Percentiles rank a stretch among this genome's conserved stretches.
These are phyloP conservation scores for Myrmaecium sp. DNA, from an alignment of 2,329 filamentous ascomycete genomes.

Conservation along the genomic window DNA sequence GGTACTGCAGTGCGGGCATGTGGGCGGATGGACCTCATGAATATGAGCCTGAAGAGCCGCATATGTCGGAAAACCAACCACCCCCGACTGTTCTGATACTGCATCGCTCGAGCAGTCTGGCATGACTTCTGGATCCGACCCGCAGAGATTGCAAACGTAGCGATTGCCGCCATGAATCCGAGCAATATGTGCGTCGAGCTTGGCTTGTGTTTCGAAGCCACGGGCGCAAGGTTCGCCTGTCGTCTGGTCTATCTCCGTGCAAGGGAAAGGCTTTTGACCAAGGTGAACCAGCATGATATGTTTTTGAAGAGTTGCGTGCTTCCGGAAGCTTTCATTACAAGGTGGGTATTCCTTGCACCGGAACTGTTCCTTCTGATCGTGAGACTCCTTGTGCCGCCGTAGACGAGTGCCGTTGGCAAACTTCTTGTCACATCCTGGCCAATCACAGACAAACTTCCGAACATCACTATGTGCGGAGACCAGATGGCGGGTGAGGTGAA, in stretches of 20 bases:
- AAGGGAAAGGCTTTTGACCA: conserved; percentile 53
- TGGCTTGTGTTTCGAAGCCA: conserved; percentile 56
- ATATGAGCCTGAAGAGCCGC: conserved; percentile 58
- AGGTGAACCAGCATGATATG: conserved; percentile 68
- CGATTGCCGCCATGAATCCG: conserved; percentile 51
- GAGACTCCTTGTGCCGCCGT: conserved; percentile 59
- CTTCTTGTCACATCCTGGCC: conserved; percentile 56
- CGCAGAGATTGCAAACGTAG: conserved; percentile 66
- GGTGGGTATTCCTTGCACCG: conserved; percentile 52
- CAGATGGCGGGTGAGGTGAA: conserved; percentile 72
- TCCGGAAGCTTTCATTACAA: conserved; percentile 68
- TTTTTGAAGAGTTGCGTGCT: conserved; percentile 68
- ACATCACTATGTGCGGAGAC: conserved; percentile 58
- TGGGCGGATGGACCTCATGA: conserved; percentile 51
- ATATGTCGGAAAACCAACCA: conserved; percentile 48
- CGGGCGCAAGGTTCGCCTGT: conserved; percentile 43
- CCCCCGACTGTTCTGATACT: conserved; percentile 7
- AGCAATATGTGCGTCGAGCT: conserved; percentile 54
- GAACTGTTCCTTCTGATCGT: conserved; percentile 61
- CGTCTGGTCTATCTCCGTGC: conserved; percentile 38
- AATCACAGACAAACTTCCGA: conserved; percentile 53
- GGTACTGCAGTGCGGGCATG: conserved; percentile 57
- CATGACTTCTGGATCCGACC: conserved; percentile 12
- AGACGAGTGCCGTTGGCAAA: conserved; percentile 70
- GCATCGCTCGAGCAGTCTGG: conserved; percentile 8